phyloP scores from a whole-genome alignment of 2,329 filamentous ascomycete genomes.

The Chrysosphaeria jannelii region DNA sequence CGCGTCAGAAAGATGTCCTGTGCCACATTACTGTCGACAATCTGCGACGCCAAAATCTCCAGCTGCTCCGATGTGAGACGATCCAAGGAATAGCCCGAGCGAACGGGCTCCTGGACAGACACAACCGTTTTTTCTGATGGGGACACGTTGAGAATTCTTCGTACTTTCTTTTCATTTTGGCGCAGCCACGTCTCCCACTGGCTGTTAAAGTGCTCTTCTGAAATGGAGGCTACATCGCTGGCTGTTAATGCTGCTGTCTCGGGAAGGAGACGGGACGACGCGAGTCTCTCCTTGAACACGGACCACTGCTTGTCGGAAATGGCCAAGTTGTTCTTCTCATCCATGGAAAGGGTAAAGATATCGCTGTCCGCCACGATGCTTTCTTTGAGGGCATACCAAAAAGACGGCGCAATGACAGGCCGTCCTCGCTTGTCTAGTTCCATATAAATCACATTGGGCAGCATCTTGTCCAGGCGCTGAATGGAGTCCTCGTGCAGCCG shows the following conservation, averaged over 20 bases:
- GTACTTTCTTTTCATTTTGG: constrained; percentile 17
- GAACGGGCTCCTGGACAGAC: no score
- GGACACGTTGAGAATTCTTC: no score
- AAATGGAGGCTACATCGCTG: no score
- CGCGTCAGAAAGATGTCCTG: no score
- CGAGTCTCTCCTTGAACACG: constrained; percentile 13
- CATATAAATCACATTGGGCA: constrained; percentile 28
- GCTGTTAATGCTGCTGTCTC: no score
- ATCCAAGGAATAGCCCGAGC: no score
- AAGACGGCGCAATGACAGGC: constrained; percentile 23
- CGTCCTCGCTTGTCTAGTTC: constrained; percentile 19
- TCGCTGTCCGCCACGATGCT: constrained; percentile 18
- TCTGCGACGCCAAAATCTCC: no score
- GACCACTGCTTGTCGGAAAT: constrained; percentile 17
- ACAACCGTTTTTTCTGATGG: no score
- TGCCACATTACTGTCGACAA: no score
- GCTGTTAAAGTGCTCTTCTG: no score
- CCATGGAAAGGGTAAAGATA: constrained; percentile 17
- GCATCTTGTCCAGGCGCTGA: constrained; percentile 14
- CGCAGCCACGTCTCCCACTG: constrained; percentile 24
- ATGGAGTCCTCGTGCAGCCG: constrained; percentile 11
- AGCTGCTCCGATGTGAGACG: no score
- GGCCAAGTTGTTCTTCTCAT: constrained; percentile 10
- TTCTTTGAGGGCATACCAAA: constrained; percentile 32
- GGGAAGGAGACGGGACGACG: no score